A percentile compares a stretch with the other conserved stretches of the same genome.
phyloP scores from a whole-genome alignment of 2,329 filamentous ascomycete species.

The Colletotrichum neosansevieriae region DNA sequence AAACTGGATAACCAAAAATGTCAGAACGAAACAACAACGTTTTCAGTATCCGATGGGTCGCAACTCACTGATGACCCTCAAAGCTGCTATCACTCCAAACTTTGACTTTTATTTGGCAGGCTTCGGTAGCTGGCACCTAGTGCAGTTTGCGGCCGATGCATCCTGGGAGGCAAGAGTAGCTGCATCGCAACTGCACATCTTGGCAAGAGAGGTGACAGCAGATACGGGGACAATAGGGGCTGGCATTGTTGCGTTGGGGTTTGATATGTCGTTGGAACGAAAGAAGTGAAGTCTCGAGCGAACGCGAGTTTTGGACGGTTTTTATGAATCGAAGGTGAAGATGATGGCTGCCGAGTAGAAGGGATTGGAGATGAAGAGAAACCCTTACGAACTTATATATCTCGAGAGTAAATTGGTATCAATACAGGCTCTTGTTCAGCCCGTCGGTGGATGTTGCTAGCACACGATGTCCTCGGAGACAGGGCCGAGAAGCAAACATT shows the following conservation, averaged over 20 bases:
- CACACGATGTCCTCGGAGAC: not conserved
- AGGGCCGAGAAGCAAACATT: not conserved
- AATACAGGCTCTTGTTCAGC: not conserved
- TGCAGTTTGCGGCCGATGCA: not conserved
- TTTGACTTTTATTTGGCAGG: not conserved
- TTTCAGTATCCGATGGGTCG: not conserved
- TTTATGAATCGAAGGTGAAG: not conserved
- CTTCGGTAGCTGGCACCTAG: constrained; percentile 7
- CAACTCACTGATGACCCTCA: not conserved
- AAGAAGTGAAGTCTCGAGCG: not conserved
- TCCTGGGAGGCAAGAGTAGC: constrained; percentile 1
- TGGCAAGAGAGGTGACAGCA: constrained; percentile 10
- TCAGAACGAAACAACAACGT: no score
- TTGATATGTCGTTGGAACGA: no score
- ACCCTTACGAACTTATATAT: not conserved
- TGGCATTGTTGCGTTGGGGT: constrained; percentile 8
- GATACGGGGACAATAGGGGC: constrained; percentile 15
- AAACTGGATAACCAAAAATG: no score
- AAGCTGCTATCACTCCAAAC: not conserved
- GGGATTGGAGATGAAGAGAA: not conserved
- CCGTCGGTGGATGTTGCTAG: not conserved
- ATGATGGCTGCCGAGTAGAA: not conserved
- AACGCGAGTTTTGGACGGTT: not conserved
- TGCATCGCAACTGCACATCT: constrained; percentile 14
- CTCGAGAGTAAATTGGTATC: not conserved